Conservation (phyloP, 306 rosid genomes). For the Prunus salicina region DNA sequence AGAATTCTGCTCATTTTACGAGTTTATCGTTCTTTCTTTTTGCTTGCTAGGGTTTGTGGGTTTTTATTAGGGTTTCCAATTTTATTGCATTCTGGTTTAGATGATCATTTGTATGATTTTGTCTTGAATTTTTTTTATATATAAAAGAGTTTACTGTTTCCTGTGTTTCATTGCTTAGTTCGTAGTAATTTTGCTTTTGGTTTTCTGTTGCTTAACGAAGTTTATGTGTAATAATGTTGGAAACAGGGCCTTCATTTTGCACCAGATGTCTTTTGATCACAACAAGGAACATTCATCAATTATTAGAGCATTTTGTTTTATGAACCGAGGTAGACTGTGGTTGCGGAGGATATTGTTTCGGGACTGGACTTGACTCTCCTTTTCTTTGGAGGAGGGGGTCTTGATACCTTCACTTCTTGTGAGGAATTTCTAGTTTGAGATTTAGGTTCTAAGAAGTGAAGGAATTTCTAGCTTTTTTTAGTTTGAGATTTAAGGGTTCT, state of each 20-base stretch:
- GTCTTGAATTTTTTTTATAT: background rate
- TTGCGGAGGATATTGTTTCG: constrained; percentile 43
- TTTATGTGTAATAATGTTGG: constrained; percentile 10
- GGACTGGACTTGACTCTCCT: constrained; percentile 42
- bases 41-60: background rate
- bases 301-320: constrained; percentile 28
- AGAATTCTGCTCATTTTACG: too few species aligned
- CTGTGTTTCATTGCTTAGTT: background rate
- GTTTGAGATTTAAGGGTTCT: background rate
- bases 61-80: background rate
- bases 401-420: background rate
- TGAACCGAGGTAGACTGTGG: constrained; percentile 47
- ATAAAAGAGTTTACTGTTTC: background rate
- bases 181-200: background rate
- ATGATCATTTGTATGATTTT: background rate
- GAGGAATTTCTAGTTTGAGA: background rate
- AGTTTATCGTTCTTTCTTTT: too few species aligned
- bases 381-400: background rate
- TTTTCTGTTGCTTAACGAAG: background rate
- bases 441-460: too few species aligned
- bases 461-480: too few species aligned
- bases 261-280: constrained; percentile 48
- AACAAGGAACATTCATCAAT: constrained; percentile 24
- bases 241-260: constrained; percentile 31
- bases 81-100: background rate